Evolutionary conservation across 2,329 filamentous ascomycete genomes (phyloP).

Genomic region (Aspergillus sergii): DNA sequence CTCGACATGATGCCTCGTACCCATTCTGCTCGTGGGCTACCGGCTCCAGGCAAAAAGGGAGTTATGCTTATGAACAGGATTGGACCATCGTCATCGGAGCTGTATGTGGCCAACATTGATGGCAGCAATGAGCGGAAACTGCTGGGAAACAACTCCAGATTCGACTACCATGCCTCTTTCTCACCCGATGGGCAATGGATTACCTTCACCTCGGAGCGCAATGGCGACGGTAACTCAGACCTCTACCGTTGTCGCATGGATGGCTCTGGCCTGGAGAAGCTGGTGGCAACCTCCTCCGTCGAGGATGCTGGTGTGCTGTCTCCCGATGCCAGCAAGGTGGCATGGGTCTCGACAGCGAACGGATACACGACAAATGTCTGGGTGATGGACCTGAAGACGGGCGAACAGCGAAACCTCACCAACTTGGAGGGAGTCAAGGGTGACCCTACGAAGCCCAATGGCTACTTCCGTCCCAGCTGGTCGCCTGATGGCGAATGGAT

Average conservation of each 20-base stretch:
- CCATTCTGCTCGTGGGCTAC: neutral
- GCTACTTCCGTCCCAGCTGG: constrained; percentile 45
- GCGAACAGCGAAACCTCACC: constrained; percentile 39
- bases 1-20: neutral
- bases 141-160: constrained; percentile 30
- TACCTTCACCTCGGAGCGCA: constrained; percentile 45
- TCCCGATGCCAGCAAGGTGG: constrained; percentile 40
- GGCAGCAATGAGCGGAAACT: constrained; percentile 42
- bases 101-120: constrained; percentile 43
- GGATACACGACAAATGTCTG: constrained; percentile 45
- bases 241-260: constrained; percentile 42
- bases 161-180: constrained; percentile 46
- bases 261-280: constrained; percentile 37
- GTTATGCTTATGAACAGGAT: constrained; percentile 42
- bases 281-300: constrained; percentile 38
- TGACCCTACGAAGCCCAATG: constrained; percentile 32
- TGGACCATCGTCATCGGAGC: constrained; percentile 27
- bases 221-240: constrained; percentile 45
- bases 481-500: constrained; percentile 48
- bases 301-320: constrained; percentile 44
- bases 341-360: constrained; percentile 44
- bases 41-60: constrained; percentile 19
- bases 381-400: constrained; percentile 42
- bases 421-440: constrained; percentile 28
- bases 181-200: constrained; percentile 45